These are phyloP conservation scores for Penicillium sp. DNA, from an alignment of 2,329 filamentous ascomycete species.

Conservation along the genomic window DNA sequence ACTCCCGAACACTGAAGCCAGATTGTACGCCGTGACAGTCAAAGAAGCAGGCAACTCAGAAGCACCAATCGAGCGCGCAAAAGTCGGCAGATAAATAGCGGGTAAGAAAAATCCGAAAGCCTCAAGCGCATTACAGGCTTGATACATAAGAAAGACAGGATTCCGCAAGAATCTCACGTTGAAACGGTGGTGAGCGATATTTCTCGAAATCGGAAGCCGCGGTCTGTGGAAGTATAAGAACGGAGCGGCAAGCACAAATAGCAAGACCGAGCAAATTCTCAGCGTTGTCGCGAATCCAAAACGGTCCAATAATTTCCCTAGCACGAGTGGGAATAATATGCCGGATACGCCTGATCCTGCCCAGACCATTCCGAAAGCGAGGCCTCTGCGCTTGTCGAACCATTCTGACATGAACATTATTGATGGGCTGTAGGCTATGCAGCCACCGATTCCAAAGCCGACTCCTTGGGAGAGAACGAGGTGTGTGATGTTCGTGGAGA, in stretches of 20 bases:
- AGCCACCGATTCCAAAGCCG: slow-evolving; percentile 47
- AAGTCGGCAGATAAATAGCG: slow-evolving; percentile 40
- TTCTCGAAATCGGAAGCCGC: slow-evolving; percentile 37
- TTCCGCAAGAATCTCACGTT: slow-evolving; percentile 38
- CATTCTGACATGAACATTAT: slow-evolving; percentile 53
- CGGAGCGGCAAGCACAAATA: slow-evolving; percentile 21
- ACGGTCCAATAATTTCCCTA: slow-evolving; percentile 43
- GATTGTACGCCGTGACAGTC: slow-evolving; percentile 33
- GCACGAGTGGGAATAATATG: slow-evolving; percentile 46
- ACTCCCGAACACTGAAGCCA: slow-evolving; percentile 33
- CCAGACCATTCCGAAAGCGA: slow-evolving; percentile 49
- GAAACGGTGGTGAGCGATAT: slow-evolving; percentile 38
- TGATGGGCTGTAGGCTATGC: slow-evolving; percentile 49
- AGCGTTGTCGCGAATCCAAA: slow-evolving; percentile 49
- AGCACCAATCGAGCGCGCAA: slow-evolving; percentile 30
- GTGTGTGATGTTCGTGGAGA: slow-evolving; percentile 23
- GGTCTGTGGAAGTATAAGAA: slow-evolving; percentile 42
- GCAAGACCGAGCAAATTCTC: slow-evolving; percentile 41
- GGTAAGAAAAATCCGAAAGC: slow-evolving; percentile 41
- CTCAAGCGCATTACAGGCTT: slow-evolving; percentile 42
- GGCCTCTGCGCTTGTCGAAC: slow-evolving; percentile 50
- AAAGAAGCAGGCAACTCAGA: slow-evolving; percentile 26
- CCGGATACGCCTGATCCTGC: slow-evolving; percentile 40
- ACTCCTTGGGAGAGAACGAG: slow-evolving; percentile 30
- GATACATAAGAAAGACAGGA: slow-evolving; percentile 48